Conservation (phyloP, 1,284 basidiomycete species). For the Flammula alnicola region DNA sequence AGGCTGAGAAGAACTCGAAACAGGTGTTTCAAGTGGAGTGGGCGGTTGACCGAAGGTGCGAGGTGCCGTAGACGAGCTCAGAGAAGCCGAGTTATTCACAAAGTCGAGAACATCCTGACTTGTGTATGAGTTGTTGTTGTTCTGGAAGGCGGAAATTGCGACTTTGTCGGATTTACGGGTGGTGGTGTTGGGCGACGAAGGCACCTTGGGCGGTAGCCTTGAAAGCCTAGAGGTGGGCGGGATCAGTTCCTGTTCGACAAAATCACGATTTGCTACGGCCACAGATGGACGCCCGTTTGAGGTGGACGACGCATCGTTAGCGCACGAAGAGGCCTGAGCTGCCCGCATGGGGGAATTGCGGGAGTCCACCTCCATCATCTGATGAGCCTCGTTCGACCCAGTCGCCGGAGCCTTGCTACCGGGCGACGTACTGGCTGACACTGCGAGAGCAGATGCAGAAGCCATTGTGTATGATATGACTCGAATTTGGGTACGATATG, state of each 20-base stretch:
- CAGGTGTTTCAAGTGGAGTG: constrained; percentile 41
- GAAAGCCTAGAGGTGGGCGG: constrained; percentile 41
- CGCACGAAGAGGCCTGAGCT: constrained; percentile 11
- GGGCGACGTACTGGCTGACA: constrained; percentile 16
- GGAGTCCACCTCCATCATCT: constrained; percentile 27
- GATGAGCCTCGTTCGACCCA: constrained; percentile 19
- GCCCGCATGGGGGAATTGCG: constrained; percentile 15
- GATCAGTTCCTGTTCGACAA: constrained; percentile 44
- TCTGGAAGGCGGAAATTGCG: constrained; percentile 45
- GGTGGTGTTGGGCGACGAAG: constrained; percentile 29
- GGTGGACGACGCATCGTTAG: constrained; percentile 17
- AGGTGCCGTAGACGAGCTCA: constrained; percentile 39
- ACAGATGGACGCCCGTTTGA: constrained; percentile 13
- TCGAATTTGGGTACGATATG: constrained; percentile 22
- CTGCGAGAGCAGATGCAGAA: constrained; percentile 16
- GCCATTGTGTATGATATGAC: constrained; percentile 22
- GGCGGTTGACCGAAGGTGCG: constrained; percentile 38
- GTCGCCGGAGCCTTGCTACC: constrained; percentile 20
- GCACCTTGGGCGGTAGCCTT: constrained; percentile 40
- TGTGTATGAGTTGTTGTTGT: constrained; percentile 30
- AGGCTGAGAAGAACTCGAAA: constrained; percentile 41
- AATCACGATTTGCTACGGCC: constrained; percentile 18
- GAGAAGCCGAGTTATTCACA: constrained; percentile 46
- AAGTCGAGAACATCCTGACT: constrained; percentile 47
- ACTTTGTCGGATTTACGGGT: constrained; percentile 25